Conservation (phyloP, 768 basidiomycete genomes). For the Podaxis sp. region DNA sequence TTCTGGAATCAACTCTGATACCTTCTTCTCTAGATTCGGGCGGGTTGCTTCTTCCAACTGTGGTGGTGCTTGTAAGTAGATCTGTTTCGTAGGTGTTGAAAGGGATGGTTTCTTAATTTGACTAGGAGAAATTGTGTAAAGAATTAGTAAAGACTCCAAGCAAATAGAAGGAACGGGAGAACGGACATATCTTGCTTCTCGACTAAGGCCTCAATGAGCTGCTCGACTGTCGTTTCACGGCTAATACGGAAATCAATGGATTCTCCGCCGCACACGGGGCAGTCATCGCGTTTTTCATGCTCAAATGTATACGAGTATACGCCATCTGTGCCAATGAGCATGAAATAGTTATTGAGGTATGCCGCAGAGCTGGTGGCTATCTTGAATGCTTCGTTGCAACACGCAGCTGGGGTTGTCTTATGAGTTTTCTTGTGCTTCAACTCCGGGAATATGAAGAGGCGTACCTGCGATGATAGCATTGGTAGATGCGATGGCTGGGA, state of each 20-base stretch:
- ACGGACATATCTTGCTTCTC: conserved; percentile 91
- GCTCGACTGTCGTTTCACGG: conserved; percentile 77
- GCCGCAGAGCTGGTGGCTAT: conserved; percentile 95
- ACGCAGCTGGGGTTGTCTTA: conserved; percentile 63
- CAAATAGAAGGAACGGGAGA: neutral
- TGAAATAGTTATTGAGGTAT: conserved; percentile 96
- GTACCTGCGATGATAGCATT: conserved; percentile 96
- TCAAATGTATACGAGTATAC: conserved; percentile 98
- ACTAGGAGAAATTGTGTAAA: conserved; percentile 37
- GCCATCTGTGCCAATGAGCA: conserved; percentile 96
- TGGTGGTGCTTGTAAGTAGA: conserved; percentile 94
- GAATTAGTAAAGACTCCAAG: neutral
- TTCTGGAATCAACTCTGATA: conserved; percentile 75
- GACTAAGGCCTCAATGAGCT: conserved; percentile 81
- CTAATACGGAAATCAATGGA: conserved; percentile 71
- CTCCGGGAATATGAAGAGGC: neutral
- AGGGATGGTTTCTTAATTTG: conserved; percentile 97
- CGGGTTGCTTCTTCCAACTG: conserved; percentile 87
- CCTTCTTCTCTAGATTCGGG: conserved; percentile 86
- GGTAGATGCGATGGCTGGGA: conserved; percentile 97
- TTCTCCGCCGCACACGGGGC: conserved; percentile 97
- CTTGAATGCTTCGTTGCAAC: conserved; percentile 99
- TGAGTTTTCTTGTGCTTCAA: neutral
- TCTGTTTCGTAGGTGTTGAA: conserved; percentile 69
- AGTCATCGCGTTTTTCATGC: conserved; percentile 89